phyloP scores from a whole-genome alignment of 2,329 filamentous ascomycete genomes.

The Neofusicoccum parvum region DNA sequence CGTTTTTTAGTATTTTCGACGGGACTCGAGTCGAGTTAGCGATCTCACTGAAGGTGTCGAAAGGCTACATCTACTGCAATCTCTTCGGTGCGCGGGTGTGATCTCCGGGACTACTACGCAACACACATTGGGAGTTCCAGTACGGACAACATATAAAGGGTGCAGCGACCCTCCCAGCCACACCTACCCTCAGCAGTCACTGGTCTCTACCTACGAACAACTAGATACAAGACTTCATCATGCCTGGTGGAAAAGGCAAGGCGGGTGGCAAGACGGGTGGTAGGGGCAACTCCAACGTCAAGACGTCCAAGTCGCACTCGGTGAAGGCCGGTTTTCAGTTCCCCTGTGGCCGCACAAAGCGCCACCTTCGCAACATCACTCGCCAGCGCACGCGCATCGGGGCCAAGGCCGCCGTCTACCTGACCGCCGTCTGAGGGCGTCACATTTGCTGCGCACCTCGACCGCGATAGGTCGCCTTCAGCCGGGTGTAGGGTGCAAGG shows the following conservation, averaged over 20 bases:
- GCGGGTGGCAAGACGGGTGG: slow-evolving; percentile 86
- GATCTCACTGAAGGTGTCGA: too few species aligned
- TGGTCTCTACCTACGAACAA: not conserved
- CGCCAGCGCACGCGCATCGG: slow-evolving; percentile 99
- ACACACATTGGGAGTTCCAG: too few species aligned
- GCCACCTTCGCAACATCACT: slow-evolving; percentile 98
- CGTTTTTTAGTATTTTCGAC: too few species aligned
- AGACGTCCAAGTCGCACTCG: slow-evolving; percentile 91
- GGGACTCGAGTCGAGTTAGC: too few species aligned
- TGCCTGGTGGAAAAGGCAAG: slow-evolving; percentile 83
- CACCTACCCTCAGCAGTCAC: too few species aligned
- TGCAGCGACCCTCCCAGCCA: too few species aligned
- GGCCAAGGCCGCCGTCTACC: slow-evolving; percentile 97
- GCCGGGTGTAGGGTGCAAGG: too few species aligned
- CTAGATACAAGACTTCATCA: slow-evolving; percentile 34
- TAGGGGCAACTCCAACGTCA: slow-evolving; percentile 75
- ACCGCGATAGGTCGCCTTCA: not conserved
- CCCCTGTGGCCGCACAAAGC: slow-evolving; percentile 99
- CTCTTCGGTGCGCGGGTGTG: too few species aligned
- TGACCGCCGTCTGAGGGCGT: slow-evolving; percentile 73
- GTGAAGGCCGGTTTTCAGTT: slow-evolving; percentile 97
- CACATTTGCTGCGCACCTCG: slow-evolving; percentile 1
- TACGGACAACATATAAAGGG: too few species aligned
- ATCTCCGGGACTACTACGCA: too few species aligned
- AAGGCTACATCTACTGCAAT: too few species aligned